Evolutionary conservation across 2,329 filamentous ascomycete genomes (phyloP), one percentile per base, ranked within the genome.

Genomic region (Neurospora sp.): DNA sequence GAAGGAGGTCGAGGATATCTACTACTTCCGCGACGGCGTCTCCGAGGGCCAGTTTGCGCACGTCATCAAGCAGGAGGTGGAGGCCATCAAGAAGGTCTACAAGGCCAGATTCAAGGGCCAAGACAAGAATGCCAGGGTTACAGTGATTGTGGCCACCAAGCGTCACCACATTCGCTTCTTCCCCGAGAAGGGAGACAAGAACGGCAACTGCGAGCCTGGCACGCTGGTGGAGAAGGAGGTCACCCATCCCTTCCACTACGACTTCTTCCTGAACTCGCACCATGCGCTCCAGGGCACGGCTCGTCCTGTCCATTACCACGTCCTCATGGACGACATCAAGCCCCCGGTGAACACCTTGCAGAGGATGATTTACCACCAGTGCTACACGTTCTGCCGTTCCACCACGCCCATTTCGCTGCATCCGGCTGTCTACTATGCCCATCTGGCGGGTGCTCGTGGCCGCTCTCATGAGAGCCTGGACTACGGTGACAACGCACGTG

Each of bases 161-260:
- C 91, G 96, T 3, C 96, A 99, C 75, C 95, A 97, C 76, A 89
- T 97, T 68, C 91, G 96, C 17, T 93, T 97, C 79, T 98, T 98
- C 82, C 95, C 96, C 0, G 85, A 87, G 67, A 79, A 82, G 0
- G 80, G 77, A 0, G 96, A 99, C 77, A 85, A 85, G 67, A 96
- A 97, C 73, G 86, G 84, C 42, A 99, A 98, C 76, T 87, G 93
- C 0, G 79, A 95, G 0, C 95, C 95, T 0, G 96, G 96, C 3
- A 97, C 92, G 0, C 78, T 99, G 0, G 90, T 99, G 5, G 95
- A 98, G 80, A 86, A 85, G 40, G 95, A 97, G 71, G 90, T 96
- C n/a, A 97, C 93, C 0, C 92, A 95, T 76, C 93, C 96, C 0
- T 92, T 91, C 77, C 92, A 97, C 78, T 96, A 91, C 78, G 96